phyloP scores from a whole-genome alignment of 2,329 filamentous ascomycete species.

The Aschersonia sp. region DNA sequence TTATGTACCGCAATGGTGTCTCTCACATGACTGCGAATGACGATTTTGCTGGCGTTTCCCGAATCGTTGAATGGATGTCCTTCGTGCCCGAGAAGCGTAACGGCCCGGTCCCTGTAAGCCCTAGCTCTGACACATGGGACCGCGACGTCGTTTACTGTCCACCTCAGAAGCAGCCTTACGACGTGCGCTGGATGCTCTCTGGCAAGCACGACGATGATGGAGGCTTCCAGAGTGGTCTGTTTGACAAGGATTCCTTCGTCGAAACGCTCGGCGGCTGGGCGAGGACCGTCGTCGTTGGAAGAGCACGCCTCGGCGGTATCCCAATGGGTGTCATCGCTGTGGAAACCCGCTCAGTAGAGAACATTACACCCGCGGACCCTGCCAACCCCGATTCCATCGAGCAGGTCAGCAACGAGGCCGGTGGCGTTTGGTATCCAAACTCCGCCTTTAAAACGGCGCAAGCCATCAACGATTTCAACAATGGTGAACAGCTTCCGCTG shows the following conservation, averaged over 20 bases:
- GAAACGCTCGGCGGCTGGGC: conserved; percentile 96
- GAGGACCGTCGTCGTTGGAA: conserved; percentile 88
- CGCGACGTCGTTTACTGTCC: conserved; percentile 79
- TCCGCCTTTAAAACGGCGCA: conserved; percentile 99
- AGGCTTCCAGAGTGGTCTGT: conserved; percentile 72
- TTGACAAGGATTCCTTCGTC: conserved; percentile 93
- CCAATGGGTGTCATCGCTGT: conserved; percentile 97
- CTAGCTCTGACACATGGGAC: conserved; percentile 77
- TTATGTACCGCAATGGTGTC: conserved; percentile 99
- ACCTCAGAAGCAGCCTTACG: conserved; percentile 71
- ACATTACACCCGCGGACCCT: conserved; percentile 88
- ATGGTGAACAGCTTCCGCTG: conserved; percentile 90
- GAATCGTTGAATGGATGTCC: conserved; percentile 97
- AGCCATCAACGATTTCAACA: conserved; percentile 97
- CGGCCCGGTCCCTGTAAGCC: conserved; percentile 81
- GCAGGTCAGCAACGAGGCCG: conserved; percentile 85
- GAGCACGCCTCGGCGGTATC: conserved; percentile 90
- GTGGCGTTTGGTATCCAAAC: conserved; percentile 99
- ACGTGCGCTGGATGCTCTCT: conserved; percentile 84
- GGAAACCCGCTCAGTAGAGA: conserved; percentile 91
- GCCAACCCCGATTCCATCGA: conserved; percentile 98
- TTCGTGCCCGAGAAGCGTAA: conserved; percentile 94
- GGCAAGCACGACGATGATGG: conserved; percentile 65
- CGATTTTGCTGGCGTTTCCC: conserved; percentile 93
- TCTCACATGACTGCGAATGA: conserved; percentile 97